These are phyloP conservation scores for Fusarium sp. DNA, from an alignment of 2,329 filamentous ascomycete genomes.

Conservation along the genomic window DNA sequence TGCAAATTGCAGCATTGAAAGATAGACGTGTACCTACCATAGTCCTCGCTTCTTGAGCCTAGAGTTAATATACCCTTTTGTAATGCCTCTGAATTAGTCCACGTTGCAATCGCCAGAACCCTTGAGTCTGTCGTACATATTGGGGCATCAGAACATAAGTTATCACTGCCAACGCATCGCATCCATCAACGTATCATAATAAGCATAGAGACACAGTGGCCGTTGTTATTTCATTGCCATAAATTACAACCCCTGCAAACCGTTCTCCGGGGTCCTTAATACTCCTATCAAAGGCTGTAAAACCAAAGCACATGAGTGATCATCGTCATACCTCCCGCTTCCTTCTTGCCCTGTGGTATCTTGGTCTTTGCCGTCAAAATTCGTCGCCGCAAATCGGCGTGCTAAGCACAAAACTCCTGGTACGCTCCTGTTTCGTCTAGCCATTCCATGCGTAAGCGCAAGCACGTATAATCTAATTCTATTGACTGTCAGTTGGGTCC, in stretches of 20 bases:
- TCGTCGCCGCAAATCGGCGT: slow-evolving; percentile 32
- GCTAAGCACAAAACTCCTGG: slow-evolving; percentile 36
- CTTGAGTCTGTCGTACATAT: background rate
- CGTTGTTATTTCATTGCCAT: slow-evolving; percentile 1
- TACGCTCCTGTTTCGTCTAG: slow-evolving; percentile 32
- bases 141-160: background rate
- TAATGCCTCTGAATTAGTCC: background rate
- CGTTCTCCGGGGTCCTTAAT: background rate
- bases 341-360: slow-evolving; percentile 37
- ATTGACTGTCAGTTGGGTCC: slow-evolving; percentile 11
- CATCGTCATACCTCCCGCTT: slow-evolving; percentile 25
- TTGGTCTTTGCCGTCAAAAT: slow-evolving; percentile 37
- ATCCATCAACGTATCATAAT: background rate
- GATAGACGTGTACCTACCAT: background rate
- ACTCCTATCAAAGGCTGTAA: slow-evolving; percentile 28
- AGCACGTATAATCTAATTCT: slow-evolving; percentile 32
- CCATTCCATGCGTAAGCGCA: slow-evolving; percentile 17
- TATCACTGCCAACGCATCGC: background rate
- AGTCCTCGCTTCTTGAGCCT: background rate
- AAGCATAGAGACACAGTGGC: background rate
- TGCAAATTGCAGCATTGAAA: background rate
- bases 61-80: slow-evolving; percentile 15
- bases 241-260: slow-evolving; percentile 13
- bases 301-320: slow-evolving; percentile 32
- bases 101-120: background rate